A percentile compares a stretch with the other conserved stretches of the same genome.
Conservation (phyloP, 768 basidiomycete species). For the Megacollybia marginata region DNA sequence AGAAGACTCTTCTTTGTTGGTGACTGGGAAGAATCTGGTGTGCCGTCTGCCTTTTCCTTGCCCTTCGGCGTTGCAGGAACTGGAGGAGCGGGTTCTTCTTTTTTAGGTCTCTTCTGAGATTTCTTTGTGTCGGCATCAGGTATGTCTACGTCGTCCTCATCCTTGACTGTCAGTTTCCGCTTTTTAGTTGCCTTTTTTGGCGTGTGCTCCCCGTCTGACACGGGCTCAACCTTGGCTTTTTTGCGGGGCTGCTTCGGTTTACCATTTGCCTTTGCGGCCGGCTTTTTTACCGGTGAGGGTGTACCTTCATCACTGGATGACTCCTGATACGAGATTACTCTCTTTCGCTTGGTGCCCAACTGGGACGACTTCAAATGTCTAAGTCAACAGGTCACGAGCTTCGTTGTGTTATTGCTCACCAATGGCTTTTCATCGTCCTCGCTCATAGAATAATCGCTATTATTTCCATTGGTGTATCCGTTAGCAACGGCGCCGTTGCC, state of each 20-base stretch:
- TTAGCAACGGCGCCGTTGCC: slow-evolving; percentile 31
- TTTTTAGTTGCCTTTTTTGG: slow-evolving; percentile 25
- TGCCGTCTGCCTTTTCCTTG: slow-evolving; percentile 32
- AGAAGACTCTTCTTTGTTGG: slow-evolving; percentile 32
- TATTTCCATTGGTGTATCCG: slow-evolving; percentile 36
- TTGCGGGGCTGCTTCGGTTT: slow-evolving; percentile 62
- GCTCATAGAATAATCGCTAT: slow-evolving; percentile 43
- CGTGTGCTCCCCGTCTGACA: slow-evolving; percentile 29
- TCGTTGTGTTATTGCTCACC: slow-evolving; percentile 35
- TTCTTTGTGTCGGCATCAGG: slow-evolving; percentile 42
- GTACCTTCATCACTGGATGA: slow-evolving; percentile 65
- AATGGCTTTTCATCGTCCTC: slow-evolving; percentile 69
- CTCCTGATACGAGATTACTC: slow-evolving; percentile 33
- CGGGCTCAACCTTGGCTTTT: slow-evolving; percentile 36
- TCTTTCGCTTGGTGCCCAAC: slow-evolving; percentile 54
- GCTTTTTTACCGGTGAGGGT: slow-evolving; percentile 57
- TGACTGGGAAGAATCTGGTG: slow-evolving; percentile 19
- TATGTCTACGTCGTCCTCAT: slow-evolving; percentile 41
- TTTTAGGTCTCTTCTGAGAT: slow-evolving; percentile 44
- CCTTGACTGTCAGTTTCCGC: slow-evolving; percentile 39
- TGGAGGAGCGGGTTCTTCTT: background rate
- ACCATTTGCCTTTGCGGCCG: slow-evolving; percentile 13
- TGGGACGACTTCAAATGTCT: slow-evolving; percentile 33
- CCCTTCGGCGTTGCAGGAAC: slow-evolving; percentile 29
- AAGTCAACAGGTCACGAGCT: slow-evolving; percentile 6